Base-by-base conservation (phyloP, 331 rosid genomes). In the Arachis monticola region DNA sequence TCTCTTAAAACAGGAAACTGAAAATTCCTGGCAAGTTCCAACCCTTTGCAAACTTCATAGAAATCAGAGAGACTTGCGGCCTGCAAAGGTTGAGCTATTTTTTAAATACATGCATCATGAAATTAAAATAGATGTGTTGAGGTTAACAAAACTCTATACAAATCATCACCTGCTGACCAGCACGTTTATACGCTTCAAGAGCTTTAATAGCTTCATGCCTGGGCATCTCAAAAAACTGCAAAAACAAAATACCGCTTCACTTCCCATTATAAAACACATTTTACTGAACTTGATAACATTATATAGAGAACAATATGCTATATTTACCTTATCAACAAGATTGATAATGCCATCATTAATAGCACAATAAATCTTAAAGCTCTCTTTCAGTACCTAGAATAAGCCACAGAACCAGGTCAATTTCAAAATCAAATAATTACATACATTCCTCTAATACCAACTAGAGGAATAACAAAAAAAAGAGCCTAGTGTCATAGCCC, bases 201-300 rank as follows among this genome's bases (percentile, higher is more conserved):
- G 99, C 97, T 80, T 70, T 92, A 60, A 90, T 70, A 72, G 99
- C 99, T 87, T 95, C 99, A 80, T 95, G 99, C 84, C 90, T 86
- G n/a, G 99, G 99, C 99, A 95, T 95, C 88, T 95, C 99, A 83
- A 95, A 95, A 83, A 95, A 95, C 99, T 95, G 86, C 77, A 80
- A 72, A 47, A 72, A 47, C 61, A 73, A 67, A 63, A 55, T 10
- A 58, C 41, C 50, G 69, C 58, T 58, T 40, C 60, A 72, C 58
- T 58, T 40, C 60, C 38, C 69, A 64, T 57, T 17, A 60, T 7
- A 40, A 47, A 74, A 53, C 69, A 74, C 40, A 66, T 44, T 62
- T 44, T 32, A 65, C 31, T 27, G 46, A 67, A 79, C 62, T 8
- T 42, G 30, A 64, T 11, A 46, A 42, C 31, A 69, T 31, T 56